Base-by-base conservation (phyloP, 2,329 filamentous ascomycete genomes). In the Trichoderma koningiopsis region DNA sequence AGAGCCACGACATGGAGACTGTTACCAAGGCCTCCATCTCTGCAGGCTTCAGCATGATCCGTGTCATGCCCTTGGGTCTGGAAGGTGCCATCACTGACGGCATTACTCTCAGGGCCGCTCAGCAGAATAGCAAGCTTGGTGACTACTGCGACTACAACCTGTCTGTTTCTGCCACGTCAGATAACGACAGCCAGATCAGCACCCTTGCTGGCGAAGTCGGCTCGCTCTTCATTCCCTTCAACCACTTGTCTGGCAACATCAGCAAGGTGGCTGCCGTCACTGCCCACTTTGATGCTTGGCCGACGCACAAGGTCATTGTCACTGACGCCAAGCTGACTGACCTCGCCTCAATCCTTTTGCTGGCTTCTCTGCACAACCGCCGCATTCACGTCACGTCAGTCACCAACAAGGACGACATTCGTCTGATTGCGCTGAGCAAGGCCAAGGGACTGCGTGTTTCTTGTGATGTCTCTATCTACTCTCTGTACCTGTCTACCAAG, bases 311-410 rank as follows among this genome's bases (percentile, higher is more conserved):
- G 83, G 91, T 92, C 61, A 92, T 94, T 74, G 84, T 94, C 75
- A 94, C 92, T 0, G 92, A 94, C 79, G 92, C 92, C 63, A 93
- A 92, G 83, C 88, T 89, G 68, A 93, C 91, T 1, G 92, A 94
- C 75, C 85, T 94, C 70, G 92, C 92, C n/a, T 94, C 92, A 0
- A 91, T 94, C 72, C 83, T 94, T 58, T 83, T 94, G 59, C 84
- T 94, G 72, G 92, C 92, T 43, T 93, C 91, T 76, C 87, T 94
- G 52, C 92, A 94, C 81, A 92, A 83, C 81, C 86, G 92, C 72
- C 92, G 91, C 75, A 89, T 94, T 71, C 92, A 94, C 76, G 91
- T 94, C 73, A 92, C 91, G 64, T 92, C 90, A 62, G 90, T 94
- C 47, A 93, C 90, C n/a, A 91, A 89, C 71, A 92, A 77, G 82